These are phyloP conservation scores for Flaveria robusta DNA, from an alignment of 129 eudicot genomes.

Conservation along the genomic window DNA sequence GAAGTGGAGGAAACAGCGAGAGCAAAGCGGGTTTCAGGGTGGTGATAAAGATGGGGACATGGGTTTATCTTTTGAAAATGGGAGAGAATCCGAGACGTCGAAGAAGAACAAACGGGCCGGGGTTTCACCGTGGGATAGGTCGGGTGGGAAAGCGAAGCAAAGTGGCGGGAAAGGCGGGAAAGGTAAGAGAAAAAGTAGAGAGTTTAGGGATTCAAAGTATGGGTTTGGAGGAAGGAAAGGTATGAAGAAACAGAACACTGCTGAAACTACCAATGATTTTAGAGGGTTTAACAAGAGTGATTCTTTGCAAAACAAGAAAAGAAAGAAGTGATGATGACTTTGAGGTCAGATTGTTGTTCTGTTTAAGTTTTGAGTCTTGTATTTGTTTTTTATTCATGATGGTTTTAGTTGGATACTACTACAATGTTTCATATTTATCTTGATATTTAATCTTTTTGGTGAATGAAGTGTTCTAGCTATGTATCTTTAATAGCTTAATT, in stretches of 20 bases:
- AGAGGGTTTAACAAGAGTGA: slow-evolving; percentile 52
- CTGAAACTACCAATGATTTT: slow-evolving; percentile 73
- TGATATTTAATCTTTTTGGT: too few species aligned
- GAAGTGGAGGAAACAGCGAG: slow-evolving; percentile 92
- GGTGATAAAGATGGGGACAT: slow-evolving; percentile 56
- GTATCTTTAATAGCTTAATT: too few species aligned
- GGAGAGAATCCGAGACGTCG: slow-evolving; percentile 46
- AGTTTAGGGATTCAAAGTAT: slow-evolving; percentile 61
- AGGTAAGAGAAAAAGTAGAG: slow-evolving; percentile 61
- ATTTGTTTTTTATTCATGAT: not conserved
- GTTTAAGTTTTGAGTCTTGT: not conserved
- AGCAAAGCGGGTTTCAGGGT: slow-evolving; percentile 67
- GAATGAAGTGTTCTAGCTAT: too few species aligned
- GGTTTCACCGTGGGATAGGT: slow-evolving; percentile 65
- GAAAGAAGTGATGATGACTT: slow-evolving; percentile 43
- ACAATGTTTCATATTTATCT: too few species aligned
- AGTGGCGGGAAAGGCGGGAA: slow-evolving; percentile 56
- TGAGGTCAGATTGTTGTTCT: slow-evolving; percentile 19
- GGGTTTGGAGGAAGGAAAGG: slow-evolving; percentile 92
- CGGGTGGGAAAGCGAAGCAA: slow-evolving; percentile 68
- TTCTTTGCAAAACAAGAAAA: slow-evolving; percentile 51
- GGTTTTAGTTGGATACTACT: not conserved
- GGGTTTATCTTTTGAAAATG: slow-evolving; percentile 61
- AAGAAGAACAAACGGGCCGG: slow-evolving; percentile 55
- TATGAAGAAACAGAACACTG: slow-evolving; percentile 84